A percentile compares a stretch with the other conserved stretches of the same genome.
Evolutionary conservation across 495 filamentous ascomycete genomes (phyloP).

Genomic region (Hypoxylon subgilvum): DNA sequence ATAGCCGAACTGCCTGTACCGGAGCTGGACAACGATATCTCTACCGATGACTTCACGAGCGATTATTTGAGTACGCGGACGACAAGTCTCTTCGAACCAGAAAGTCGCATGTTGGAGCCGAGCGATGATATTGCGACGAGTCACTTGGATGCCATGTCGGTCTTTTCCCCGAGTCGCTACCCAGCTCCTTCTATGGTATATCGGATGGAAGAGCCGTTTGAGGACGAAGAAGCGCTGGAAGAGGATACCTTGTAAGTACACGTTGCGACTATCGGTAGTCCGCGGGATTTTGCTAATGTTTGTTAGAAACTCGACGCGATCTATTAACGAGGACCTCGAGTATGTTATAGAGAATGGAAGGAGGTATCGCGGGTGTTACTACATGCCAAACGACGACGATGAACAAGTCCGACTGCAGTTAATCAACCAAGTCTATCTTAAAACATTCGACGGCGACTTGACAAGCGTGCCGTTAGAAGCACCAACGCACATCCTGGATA

Average conservation of each 20-base stretch:
- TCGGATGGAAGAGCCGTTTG: slow-evolving; percentile 35
- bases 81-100: slow-evolving; percentile 25
- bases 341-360: slow-evolving; percentile 68
- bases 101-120: slow-evolving; percentile 24
- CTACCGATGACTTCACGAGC: slow-evolving; percentile 42
- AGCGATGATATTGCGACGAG: slow-evolving; percentile 31
- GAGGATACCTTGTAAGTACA: slow-evolving; percentile 52
- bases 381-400: slow-evolving; percentile 76
- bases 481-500: slow-evolving; percentile 66
- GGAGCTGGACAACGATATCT: slow-evolving; percentile 40
- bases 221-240: slow-evolving; percentile 45
- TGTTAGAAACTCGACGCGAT: slow-evolving; percentile 54
- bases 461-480: slow-evolving; percentile 64
- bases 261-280: background rate
- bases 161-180: slow-evolving; percentile 44
- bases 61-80: slow-evolving; percentile 40
- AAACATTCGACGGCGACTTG: slow-evolving; percentile 64
- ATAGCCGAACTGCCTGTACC: slow-evolving; percentile 36
- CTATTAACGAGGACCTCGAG: slow-evolving; percentile 63
- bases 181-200: slow-evolving; percentile 39
- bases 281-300: slow-evolving; percentile 8
- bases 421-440: slow-evolving; percentile 68
- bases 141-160: slow-evolving; percentile 33
- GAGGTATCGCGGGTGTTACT: slow-evolving; percentile 72
- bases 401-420: slow-evolving; percentile 76